Evolutionary conservation across 1,139 yeast genomes (phyloP), one percentile per base, ranked within the genome.

Genomic region (Hansenula lynferdii): DNA sequence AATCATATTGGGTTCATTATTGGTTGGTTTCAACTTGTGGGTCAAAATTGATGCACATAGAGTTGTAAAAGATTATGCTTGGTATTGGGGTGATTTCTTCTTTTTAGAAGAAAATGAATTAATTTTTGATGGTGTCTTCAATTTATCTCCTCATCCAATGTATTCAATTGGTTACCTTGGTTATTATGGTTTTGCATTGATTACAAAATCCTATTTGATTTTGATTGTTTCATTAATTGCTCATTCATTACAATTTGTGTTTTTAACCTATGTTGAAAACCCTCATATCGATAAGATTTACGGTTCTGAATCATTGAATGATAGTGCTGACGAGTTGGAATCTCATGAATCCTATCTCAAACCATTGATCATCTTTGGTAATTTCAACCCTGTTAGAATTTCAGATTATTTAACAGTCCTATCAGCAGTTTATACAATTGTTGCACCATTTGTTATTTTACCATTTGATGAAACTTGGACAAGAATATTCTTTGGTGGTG

Each of bases 81-180:
- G 96, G 96, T 86, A 86, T 61, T 86, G 96, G 96, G 96, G 96
- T 24, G 96, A 86, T 60, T 86, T 86, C 64, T 86, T 86, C 70
- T 85, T 84, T 62, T 72, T 90, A 44, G 84, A 85, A 57, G 86
- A 78, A 50, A 73, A 71, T 51, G 79, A 85, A 50, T 72, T 86
- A 54, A 83, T 86, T 25, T 86, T 86, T 62, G 95, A 87, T 58
- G 96, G 96, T 34, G 95, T 86, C 10, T 86, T 85, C 59, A 95
- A 86, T 61, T 75, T 86, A 75, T 87, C 92, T 12, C 96, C 96
- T 29, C 96, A 86, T 58, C 96, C 96, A 40, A 86, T 86, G 96
- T 86, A 86, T 60, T 85, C 95, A 0, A 83, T 87, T 39, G 96
- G 96, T 7, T 86, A 86, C 58, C 76, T 86, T 39, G 96, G 96